Percentiles rank a stretch among this genome's conserved stretches.
Evolutionary conservation across 2,329 filamentous ascomycete genomes (phyloP).

Genomic region (Aspergillus melleus): DNA sequence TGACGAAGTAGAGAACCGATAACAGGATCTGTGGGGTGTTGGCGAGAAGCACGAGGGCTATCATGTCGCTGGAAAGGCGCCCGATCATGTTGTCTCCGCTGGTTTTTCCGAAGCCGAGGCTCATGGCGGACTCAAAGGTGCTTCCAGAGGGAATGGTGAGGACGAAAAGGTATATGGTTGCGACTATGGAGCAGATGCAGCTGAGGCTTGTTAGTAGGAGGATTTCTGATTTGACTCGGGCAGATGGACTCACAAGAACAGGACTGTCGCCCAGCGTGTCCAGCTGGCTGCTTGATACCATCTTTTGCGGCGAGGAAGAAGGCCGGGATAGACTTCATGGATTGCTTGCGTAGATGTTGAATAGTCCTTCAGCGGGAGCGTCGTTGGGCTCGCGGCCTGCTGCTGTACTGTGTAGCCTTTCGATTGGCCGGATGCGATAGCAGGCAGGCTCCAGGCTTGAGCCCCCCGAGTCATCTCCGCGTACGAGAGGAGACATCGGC

Average conservation of each 20-base stretch:
- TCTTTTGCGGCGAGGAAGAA: not conserved
- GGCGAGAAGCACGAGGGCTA: conserved; percentile 16
- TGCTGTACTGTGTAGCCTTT: not conserved
- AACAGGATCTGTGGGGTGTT: conserved; percentile 36
- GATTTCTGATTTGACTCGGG: not conserved
- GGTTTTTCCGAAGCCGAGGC: not conserved
- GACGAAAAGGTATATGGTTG: not conserved
- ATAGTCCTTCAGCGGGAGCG: not conserved
- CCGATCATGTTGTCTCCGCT: not conserved
- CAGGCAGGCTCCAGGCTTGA: not conserved
- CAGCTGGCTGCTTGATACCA: not conserved
- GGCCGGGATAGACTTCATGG: not conserved
- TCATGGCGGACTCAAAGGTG: not conserved
- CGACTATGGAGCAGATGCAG: not conserved
- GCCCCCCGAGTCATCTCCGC: not conserved
- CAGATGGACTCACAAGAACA: not conserved
- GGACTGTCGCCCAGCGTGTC: not conserved
- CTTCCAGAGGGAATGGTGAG: not conserved
- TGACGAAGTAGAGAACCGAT: conserved; percentile 33
- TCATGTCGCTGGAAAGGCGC: not conserved
- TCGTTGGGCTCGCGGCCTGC: not conserved
- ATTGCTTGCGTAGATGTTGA: not conserved
- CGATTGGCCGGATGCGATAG: not conserved
- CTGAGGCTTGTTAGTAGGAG: not conserved
- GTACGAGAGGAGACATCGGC: conserved; percentile 9